These are phyloP conservation scores for Capronia americana DNA, from an alignment of 2,329 filamentous ascomycete genomes.

Conservation along the genomic window DNA sequence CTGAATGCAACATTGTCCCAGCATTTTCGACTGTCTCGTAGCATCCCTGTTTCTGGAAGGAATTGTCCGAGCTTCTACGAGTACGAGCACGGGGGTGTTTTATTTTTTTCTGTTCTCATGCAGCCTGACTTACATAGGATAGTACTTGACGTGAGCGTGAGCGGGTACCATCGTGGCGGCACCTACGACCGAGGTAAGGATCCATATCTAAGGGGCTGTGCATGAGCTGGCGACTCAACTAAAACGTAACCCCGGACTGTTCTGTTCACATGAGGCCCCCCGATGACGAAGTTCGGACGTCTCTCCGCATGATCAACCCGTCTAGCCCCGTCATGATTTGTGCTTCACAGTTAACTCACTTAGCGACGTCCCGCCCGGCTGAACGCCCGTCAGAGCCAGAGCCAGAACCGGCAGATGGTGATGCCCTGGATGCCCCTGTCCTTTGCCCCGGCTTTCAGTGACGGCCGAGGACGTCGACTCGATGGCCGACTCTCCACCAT, in stretches of 20 bases:
- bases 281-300: background rate
- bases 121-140: too few species aligned
- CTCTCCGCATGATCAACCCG: background rate
- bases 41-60: background rate
- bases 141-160: too few species aligned
- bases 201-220: background rate
- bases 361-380: constrained; percentile 5
- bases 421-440: too few species aligned
- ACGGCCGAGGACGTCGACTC: background rate
- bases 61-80: background rate
- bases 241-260: background rate
- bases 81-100: background rate
- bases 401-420: too few species aligned
- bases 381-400: constrained; percentile 7
- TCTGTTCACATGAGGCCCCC: constrained; percentile 1
- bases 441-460: constrained; percentile 5
- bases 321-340: background rate
- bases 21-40: background rate
- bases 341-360: background rate
- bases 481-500: background rate
- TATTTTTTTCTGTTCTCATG: too few species aligned
- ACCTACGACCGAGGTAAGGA: background rate
- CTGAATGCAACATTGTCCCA: too few species aligned
- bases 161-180: background rate
- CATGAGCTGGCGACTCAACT: background rate